phyloP scores from a whole-genome alignment of 192 early-diverging fungal species.

The Linnemannia exigua region DNA sequence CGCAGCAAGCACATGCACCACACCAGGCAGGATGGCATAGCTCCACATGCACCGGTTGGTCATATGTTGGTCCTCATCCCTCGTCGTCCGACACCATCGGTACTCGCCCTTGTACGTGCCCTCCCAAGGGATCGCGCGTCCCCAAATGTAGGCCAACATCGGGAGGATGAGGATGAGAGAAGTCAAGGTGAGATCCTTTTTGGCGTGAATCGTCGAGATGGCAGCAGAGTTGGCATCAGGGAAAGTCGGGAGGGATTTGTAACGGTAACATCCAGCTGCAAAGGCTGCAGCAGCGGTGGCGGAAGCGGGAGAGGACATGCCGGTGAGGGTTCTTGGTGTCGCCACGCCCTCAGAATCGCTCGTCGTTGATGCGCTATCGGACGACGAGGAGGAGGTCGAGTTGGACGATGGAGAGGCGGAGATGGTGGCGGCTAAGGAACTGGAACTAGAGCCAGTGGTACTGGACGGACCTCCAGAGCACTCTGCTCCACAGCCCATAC shows the following conservation, averaged over 20 bases:
- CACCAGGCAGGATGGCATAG: constrained; percentile 33
- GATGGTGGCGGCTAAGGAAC: constrained; percentile 8
- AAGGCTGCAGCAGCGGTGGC: background rate
- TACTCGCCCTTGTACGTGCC: constrained; percentile 22
- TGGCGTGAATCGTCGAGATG: constrained; percentile 29
- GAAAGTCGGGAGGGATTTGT: constrained; percentile 41
- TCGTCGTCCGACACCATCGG: constrained; percentile 38
- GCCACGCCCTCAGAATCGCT: background rate
- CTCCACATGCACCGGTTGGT: constrained; percentile 48
- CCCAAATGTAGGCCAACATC: constrained; percentile 25
- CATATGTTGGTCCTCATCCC: constrained; percentile 26
- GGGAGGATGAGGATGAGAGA: constrained; percentile 30
- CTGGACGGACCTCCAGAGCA: background rate
- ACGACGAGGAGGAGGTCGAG: background rate
- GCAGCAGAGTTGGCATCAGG: background rate
- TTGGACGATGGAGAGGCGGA: background rate
- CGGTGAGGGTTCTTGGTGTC: background rate
- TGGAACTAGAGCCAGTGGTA: background rate
- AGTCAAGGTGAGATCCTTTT: constrained; percentile 41
- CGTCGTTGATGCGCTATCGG: background rate
- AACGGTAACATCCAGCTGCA: background rate
- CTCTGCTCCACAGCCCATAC: constrained; percentile 4
- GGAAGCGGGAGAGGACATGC: background rate
- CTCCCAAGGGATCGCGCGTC: constrained; percentile 35
- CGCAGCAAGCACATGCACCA: constrained; percentile 19